Percentiles rank a stretch among this genome's conserved stretches.
phyloP scores from a whole-genome alignment of 2,329 filamentous ascomycete species.

The Penicillium sp. region DNA sequence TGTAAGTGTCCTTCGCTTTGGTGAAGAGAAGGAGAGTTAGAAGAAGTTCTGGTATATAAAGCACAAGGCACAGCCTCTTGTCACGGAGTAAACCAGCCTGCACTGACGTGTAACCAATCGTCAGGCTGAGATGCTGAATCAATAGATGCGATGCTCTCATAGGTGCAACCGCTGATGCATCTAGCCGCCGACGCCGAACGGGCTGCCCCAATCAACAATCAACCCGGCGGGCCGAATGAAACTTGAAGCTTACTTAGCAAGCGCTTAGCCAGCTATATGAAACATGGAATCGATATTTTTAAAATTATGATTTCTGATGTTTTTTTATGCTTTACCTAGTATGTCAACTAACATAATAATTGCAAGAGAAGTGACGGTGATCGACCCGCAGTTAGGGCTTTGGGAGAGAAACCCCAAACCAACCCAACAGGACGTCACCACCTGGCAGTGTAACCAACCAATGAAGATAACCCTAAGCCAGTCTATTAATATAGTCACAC shows the following conservation, averaged over 20 bases:
- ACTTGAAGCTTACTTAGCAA: background rate
- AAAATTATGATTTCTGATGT: too few species aligned
- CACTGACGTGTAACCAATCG: background rate
- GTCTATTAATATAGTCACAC: too few species aligned
- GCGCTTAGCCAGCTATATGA: too few species aligned
- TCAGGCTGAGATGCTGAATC: background rate
- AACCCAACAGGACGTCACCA: too few species aligned
- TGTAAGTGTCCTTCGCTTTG: background rate
- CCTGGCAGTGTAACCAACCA: too few species aligned
- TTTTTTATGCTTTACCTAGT: too few species aligned
- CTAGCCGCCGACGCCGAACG: background rate
- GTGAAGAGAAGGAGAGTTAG: background rate
- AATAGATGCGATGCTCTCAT: background rate
- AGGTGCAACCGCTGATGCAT: background rate
- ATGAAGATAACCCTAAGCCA: too few species aligned
- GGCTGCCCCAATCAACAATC: background rate
- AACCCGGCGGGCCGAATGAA: background rate
- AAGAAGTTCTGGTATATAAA: background rate
- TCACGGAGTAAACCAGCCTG: background rate
- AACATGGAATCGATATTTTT: too few species aligned
- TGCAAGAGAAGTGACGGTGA: too few species aligned
- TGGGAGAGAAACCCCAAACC: too few species aligned
- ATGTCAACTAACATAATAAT: too few species aligned
- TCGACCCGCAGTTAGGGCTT: too few species aligned
- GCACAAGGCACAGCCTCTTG: background rate